A percentile compares a stretch with the other conserved stretches of the same genome.
phyloP scores from a whole-genome alignment of 805 yeast species.

The Clavispora phyllophila region DNA sequence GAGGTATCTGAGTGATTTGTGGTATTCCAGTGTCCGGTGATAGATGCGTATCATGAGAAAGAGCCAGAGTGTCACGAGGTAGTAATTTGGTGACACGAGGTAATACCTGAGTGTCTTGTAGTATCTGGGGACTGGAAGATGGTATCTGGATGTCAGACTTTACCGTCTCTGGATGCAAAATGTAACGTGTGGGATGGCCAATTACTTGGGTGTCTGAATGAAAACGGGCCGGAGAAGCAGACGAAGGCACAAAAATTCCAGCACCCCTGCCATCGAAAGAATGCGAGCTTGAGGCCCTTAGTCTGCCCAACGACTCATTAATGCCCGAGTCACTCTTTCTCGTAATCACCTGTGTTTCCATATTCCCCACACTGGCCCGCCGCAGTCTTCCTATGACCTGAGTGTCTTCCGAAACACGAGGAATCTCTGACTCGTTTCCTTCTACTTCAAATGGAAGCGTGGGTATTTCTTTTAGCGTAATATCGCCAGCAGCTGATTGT shows the following conservation, averaged over 20 bases:
- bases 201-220: slow-evolving; percentile 4
- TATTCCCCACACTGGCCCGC: not conserved
- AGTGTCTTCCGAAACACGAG: not conserved
- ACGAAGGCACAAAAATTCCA: not conserved
- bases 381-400: not conserved
- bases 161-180: not conserved
- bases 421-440: not conserved
- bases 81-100: not conserved
- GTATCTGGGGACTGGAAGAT: not conserved
- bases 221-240: not conserved
- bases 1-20: not conserved
- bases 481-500: not conserved
- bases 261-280: not conserved
- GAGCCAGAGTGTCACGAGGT: not conserved
- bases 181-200: not conserved
- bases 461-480: not conserved
- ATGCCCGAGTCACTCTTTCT: not conserved
- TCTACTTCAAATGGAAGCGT: not conserved
- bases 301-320: not conserved
- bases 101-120: not conserved
- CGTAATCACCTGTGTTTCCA: not conserved
- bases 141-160: not conserved
- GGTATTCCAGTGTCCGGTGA: too few relatives aligned
- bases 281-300: not conserved
- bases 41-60: not conserved